Conservation (phyloP, 108 stramenopile genomes). For the Aurantiochytrium sp. region DNA sequence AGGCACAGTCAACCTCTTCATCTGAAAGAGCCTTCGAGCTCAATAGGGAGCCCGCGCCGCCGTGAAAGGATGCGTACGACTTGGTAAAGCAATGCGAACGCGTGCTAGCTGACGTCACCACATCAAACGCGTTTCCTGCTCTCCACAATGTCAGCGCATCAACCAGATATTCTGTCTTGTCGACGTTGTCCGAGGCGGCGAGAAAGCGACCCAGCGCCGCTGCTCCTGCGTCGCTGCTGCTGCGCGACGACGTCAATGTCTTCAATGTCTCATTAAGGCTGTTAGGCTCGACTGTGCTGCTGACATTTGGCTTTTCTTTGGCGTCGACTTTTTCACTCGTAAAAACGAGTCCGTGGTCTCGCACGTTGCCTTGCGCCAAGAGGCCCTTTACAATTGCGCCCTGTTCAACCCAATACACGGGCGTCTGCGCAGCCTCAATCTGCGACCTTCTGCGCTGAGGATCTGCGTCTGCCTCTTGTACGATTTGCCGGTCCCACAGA, state of each 20-base stretch:
- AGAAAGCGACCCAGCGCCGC: too few species aligned
- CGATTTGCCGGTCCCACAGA: too few species aligned
- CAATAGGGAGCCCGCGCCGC: slow-evolving; percentile 75
- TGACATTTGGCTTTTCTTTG: too few species aligned
- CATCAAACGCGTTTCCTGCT: slow-evolving; percentile 59
- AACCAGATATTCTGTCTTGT: neutral
- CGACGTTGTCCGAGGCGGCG: too few species aligned
- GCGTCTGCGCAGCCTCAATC: neutral
- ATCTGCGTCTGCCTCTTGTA: too few species aligned
- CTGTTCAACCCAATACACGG: neutral
- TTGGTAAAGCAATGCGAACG: slow-evolving; percentile 68
- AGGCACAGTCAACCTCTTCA: neutral
- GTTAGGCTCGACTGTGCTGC: too few species aligned
- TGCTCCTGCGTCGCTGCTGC: too few species aligned
- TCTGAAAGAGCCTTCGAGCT: slow-evolving; percentile 25
- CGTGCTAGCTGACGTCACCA: slow-evolving; percentile 51
- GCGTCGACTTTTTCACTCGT: too few species aligned
- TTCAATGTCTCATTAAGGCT: too few species aligned
- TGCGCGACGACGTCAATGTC: too few species aligned
- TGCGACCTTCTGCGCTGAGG: too few species aligned
- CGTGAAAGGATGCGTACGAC: slow-evolving; percentile 66
- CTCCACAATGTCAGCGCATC: neutral
- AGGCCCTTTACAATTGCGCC: neutral
- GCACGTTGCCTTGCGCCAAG: neutral
- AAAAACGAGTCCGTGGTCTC: neutral